These are phyloP conservation scores for Candida ulmi DNA, from an alignment of 805 yeast genomes.

Conservation along the genomic window DNA sequence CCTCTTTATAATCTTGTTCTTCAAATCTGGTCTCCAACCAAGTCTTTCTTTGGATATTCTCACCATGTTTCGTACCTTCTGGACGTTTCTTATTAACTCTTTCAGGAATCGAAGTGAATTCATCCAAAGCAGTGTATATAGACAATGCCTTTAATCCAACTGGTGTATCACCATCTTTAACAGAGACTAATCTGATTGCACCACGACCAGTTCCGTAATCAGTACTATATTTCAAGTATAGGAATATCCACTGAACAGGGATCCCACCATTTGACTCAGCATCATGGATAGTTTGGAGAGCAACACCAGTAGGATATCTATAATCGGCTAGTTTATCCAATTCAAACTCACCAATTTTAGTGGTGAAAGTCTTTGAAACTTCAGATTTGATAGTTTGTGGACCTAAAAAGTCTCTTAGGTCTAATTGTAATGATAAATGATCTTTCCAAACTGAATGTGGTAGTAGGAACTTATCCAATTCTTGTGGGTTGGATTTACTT, in stretches of 20 bases:
- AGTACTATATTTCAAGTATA: constrained; percentile 26
- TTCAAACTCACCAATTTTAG: constrained; percentile 22
- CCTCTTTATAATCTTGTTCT: constrained; percentile 25
- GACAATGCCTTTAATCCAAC: constrained; percentile 28
- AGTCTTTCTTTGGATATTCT: constrained; percentile 30
- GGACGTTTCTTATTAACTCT: constrained; percentile 26
- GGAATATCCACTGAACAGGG: constrained; percentile 33
- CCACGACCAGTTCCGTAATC: constrained; percentile 31
- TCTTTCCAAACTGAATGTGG: constrained; percentile 33
- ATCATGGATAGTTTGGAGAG: constrained; percentile 24
- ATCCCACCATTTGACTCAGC: constrained; percentile 17
- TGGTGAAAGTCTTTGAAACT: constrained; percentile 7
- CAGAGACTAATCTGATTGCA: constrained; percentile 26
- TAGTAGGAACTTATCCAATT: constrained; percentile 20
- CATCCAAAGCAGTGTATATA: constrained; percentile 30
- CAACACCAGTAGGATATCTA: constrained; percentile 26
- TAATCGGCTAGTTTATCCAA: constrained; percentile 26
- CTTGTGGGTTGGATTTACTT: constrained; percentile 8
- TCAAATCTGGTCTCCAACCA: constrained; percentile 31
- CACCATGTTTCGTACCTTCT: constrained; percentile 35
- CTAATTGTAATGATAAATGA: constrained; percentile 29
- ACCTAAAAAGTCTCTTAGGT: constrained; percentile 28
- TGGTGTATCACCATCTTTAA: constrained; percentile 23
- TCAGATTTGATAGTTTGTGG: constrained; percentile 22
- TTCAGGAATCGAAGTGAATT: constrained; percentile 29